Conservation (phyloP, 352 stramenopile genomes). For the Aphanomyces stellatus region DNA sequence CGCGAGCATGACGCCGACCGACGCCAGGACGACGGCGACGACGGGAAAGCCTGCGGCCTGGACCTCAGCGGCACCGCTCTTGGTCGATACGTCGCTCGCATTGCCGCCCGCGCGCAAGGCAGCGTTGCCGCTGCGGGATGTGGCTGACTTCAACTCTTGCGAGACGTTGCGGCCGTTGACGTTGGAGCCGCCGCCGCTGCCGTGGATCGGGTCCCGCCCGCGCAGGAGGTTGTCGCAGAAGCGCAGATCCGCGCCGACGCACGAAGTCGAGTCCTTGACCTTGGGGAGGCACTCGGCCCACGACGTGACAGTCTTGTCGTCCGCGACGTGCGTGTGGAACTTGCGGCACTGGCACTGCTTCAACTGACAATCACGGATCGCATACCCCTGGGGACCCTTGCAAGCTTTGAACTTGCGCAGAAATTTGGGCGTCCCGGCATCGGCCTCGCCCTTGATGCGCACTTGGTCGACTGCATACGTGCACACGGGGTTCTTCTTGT, state of each 20-base stretch:
- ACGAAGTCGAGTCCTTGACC: background rate
- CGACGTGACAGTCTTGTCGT: background rate
- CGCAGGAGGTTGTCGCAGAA: background rate
- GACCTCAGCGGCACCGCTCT: background rate
- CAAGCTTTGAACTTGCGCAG: background rate
- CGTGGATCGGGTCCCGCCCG: slow-evolving; percentile 2
- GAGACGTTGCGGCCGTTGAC: background rate
- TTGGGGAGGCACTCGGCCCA: background rate
- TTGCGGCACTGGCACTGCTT: slow-evolving; percentile 10
- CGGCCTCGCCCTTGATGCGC: background rate
- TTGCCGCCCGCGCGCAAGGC: background rate
- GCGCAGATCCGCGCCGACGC: background rate
- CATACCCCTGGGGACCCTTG: slow-evolving; percentile 10
- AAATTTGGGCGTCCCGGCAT: background rate
- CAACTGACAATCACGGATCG: slow-evolving; percentile 2
- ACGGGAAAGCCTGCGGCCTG: background rate
- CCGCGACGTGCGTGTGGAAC: slow-evolving; percentile 3
- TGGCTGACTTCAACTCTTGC: background rate
- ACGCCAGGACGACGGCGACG: background rate
- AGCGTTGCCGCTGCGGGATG: background rate
- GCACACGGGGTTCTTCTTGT: slow-evolving; percentile 17
- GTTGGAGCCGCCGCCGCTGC: background rate
- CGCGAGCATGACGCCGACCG: background rate
- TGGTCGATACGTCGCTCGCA: background rate
- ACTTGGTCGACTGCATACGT: slow-evolving; percentile 4